Conservation (phyloP, 805 yeast genomes). For the Candida krabiensis region DNA sequence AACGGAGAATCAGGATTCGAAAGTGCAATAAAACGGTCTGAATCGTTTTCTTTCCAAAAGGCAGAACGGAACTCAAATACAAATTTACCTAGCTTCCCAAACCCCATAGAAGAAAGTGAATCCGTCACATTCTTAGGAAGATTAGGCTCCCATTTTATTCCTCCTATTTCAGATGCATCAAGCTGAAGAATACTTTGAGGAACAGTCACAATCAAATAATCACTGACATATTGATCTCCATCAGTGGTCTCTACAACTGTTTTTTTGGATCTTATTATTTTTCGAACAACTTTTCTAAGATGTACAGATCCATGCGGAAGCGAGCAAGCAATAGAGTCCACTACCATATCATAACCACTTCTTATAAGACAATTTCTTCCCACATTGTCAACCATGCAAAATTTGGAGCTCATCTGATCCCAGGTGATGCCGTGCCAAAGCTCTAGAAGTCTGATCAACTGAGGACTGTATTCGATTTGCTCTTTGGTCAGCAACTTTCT, state of each 20-base stretch:
- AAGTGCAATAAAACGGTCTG: slow-evolving; percentile 50
- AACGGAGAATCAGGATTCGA: slow-evolving; percentile 35
- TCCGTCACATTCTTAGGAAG: slow-evolving; percentile 46
- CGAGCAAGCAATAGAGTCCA: slow-evolving; percentile 41
- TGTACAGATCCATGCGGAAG: slow-evolving; percentile 42
- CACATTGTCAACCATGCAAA: slow-evolving; percentile 64
- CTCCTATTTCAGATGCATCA: slow-evolving; percentile 37
- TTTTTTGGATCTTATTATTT: slow-evolving; percentile 33
- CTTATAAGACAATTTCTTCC: slow-evolving; percentile 77
- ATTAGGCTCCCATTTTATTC: slow-evolving; percentile 55
- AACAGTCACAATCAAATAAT: slow-evolving; percentile 68
- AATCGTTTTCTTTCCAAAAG: slow-evolving; percentile 56
- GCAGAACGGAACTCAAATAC: slow-evolving; percentile 61
- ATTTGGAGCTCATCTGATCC: slow-evolving; percentile 65
- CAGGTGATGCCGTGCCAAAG: slow-evolving; percentile 80
- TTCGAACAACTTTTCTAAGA: slow-evolving; percentile 42
- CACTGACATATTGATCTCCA: slow-evolving; percentile 38
- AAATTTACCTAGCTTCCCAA: slow-evolving; percentile 73
- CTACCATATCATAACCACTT: slow-evolving; percentile 56
- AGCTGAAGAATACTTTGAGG: slow-evolving; percentile 71
- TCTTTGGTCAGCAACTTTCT: slow-evolving; percentile 47
- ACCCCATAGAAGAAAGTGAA: slow-evolving; percentile 50
- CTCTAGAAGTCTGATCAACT: slow-evolving; percentile 59
- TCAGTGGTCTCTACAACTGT: slow-evolving; percentile 35
- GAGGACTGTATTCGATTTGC: slow-evolving; percentile 53